phyloP scores from a whole-genome alignment of 2,329 filamentous ascomycete species.

The Pyricularia pennisetigena region DNA sequence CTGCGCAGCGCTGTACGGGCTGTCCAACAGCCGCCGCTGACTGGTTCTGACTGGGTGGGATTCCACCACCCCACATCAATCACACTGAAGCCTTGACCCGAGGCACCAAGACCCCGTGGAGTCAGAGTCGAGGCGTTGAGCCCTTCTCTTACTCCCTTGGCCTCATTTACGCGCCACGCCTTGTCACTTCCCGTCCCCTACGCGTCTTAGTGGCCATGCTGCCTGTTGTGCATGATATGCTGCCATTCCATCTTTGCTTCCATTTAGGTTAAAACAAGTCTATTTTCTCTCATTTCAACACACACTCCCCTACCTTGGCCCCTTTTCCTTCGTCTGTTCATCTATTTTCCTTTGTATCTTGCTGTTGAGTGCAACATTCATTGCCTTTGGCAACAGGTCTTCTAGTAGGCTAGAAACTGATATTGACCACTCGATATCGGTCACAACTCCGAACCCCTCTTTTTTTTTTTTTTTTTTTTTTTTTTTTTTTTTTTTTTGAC shows the following conservation, averaged over 20 bases:
- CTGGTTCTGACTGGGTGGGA: neutral
- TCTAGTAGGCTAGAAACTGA: neutral
- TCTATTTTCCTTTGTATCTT: neutral
- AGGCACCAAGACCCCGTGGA: neutral
- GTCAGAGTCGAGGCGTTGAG: neutral
- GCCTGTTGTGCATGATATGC: neutral
- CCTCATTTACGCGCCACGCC: neutral
- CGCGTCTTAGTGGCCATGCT: neutral
- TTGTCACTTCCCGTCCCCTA: neutral
- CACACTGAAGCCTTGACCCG: neutral
- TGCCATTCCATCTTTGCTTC: neutral
- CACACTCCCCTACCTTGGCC: neutral
- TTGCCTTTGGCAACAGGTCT: neutral
- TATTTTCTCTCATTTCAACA: neutral
- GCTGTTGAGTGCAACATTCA: neutral
- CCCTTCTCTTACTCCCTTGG: neutral
- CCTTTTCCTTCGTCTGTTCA: neutral
- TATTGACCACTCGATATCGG: neutral
- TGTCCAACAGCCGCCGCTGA: neutral
- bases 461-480: neutral
- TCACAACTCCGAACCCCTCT: neutral
- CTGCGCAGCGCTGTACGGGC: neutral
- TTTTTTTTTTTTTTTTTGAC: neutral
- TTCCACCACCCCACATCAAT: no score
- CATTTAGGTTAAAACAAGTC: neutral